Conservation (phyloP, 257 asterid genomes). For the Forsythia suspensa region DNA sequence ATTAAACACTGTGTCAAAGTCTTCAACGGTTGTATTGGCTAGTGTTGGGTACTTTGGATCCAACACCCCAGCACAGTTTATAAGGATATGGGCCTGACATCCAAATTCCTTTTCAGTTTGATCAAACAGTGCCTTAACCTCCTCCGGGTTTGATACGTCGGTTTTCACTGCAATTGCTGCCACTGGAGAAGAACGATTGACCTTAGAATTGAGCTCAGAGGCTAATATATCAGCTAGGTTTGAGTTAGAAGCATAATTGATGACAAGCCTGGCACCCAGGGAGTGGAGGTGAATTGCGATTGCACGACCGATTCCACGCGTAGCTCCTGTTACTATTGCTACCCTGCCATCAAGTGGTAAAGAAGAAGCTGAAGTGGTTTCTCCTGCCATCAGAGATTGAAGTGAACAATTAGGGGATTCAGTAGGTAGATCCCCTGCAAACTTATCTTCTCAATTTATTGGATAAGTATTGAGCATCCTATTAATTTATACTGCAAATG, state of each 20-base stretch:
- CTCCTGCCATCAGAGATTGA: not conserved
- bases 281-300: conserved; percentile 40
- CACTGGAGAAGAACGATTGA: conserved; percentile 12
- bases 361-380: not conserved
- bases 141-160: conserved; percentile 54
- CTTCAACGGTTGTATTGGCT: conserved; percentile 44
- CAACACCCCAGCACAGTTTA: conserved; percentile 56
- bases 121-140: conserved; percentile 63
- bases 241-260: conserved; percentile 45
- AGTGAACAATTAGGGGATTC: not conserved
- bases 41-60: conserved; percentile 53
- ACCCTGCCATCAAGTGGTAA: conserved; percentile 41
- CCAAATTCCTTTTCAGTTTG: conserved; percentile 52
- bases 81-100: conserved; percentile 49
- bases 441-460: not conserved
- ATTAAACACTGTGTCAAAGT: conserved; percentile 49
- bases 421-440: no score
- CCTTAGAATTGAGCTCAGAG: conserved; percentile 32
- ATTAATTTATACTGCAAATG: not conserved
- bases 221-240: conserved; percentile 36
- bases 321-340: conserved; percentile 48
- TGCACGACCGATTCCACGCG: conserved; percentile 53
- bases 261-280: conserved; percentile 46
- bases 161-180: conserved; percentile 64
- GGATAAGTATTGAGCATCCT: not conserved